These are phyloP conservation scores for Rhynchosporium graminicola DNA, from an alignment of 2,329 filamentous ascomycete genomes.

Conservation along the genomic window DNA sequence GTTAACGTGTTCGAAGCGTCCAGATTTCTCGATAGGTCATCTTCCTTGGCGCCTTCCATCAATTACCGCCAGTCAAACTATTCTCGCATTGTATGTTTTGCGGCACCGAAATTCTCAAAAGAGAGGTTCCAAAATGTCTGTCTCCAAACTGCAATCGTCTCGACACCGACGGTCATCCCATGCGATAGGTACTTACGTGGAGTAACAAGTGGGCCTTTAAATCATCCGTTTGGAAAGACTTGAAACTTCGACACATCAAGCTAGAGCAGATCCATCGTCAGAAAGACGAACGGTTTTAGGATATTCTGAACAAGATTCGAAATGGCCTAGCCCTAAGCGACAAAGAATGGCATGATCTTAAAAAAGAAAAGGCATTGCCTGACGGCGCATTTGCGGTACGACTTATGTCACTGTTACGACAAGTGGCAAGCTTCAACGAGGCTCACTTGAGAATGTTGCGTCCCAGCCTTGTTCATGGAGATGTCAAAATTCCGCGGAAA, in stretches of 20 bases:
- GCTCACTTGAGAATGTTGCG: neutral
- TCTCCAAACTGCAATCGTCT: neutral
- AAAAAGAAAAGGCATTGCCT: constrained; percentile 2
- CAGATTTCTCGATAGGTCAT: neutral
- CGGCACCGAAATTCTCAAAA: constrained; percentile 26
- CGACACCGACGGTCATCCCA: too few relatives aligned
- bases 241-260: too few relatives aligned
- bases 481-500: neutral
- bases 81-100: constrained; percentile 33
- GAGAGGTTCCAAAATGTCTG: neutral
- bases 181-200: too few relatives aligned
- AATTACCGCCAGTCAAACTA: constrained; percentile 19
- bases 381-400: constrained; percentile 8
- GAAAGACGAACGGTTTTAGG: too few relatives aligned
- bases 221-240: too few relatives aligned
- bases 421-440: constrained; percentile 7
- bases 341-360: constrained; percentile 10
- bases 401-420: neutral
- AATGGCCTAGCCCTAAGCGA: too few relatives aligned
- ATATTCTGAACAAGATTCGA: too few relatives aligned
- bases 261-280: too few relatives aligned
- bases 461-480: neutral
- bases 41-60: neutral
- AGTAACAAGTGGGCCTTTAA: too few relatives aligned
- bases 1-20: too few relatives aligned